These are phyloP conservation scores for Geranomyces variabilis DNA, from an alignment of 192 early-diverging fungal genomes.

Conservation along the genomic window DNA sequence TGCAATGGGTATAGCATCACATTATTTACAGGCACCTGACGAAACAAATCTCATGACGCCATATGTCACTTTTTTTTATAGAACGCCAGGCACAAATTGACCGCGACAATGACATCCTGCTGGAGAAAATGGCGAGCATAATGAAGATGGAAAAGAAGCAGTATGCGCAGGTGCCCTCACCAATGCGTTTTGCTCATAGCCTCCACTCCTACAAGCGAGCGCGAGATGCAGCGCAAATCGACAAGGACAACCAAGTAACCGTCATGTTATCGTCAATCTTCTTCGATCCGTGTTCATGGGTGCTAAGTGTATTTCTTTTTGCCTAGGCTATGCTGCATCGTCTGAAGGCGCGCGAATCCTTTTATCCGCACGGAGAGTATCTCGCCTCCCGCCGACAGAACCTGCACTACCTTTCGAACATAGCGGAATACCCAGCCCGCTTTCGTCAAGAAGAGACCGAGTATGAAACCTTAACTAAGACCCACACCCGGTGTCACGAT, in stretches of 20 bases:
- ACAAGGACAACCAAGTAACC: constrained; percentile 40
- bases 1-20: constrained; percentile 42
- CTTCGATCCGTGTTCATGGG: background rate
- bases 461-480: background rate
- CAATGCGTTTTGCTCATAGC: constrained; percentile 16
- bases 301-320: background rate
- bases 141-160: constrained; percentile 36
- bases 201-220: constrained; percentile 16
- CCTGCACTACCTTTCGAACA: constrained; percentile 48
- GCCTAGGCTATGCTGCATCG: constrained; percentile 44
- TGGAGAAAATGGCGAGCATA: constrained; percentile 45
- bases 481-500: constrained; percentile 12
- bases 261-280: background rate
- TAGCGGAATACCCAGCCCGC: constrained; percentile 44
- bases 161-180: constrained; percentile 16
- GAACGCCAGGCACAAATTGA: constrained; percentile 51
- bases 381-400: constrained; percentile 35
- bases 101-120: constrained; percentile 48
- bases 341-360: constrained; percentile 43
- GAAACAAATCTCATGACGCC: background rate
- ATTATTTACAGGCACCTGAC: background rate
- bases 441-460: constrained; percentile 35
- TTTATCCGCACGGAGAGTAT: constrained; percentile 42
- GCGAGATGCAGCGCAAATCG: constrained; percentile 30
- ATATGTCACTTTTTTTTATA: constrained; percentile 8